Conservation (phyloP, 331 rosid species). For the Prunus yedoensis region DNA sequence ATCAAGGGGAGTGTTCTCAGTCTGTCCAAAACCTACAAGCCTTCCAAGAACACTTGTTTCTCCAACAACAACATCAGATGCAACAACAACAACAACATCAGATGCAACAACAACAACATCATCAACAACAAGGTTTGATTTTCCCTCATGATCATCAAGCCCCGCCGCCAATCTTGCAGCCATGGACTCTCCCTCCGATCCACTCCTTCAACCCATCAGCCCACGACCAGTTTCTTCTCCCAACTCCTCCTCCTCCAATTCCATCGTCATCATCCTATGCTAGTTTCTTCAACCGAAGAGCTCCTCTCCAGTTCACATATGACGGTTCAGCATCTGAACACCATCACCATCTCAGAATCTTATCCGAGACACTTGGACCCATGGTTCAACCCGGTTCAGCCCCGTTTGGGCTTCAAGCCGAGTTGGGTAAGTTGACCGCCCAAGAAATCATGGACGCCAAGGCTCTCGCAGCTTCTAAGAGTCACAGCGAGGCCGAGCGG, state of each 20-base stretch:
- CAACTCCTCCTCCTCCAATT: constrained; percentile 52
- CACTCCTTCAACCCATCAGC: constrained; percentile 32
- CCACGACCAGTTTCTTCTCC: constrained; percentile 54
- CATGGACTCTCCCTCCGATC: constrained; percentile 74
- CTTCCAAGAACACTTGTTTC: constrained; percentile 62
- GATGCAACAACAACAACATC: constrained; percentile 43
- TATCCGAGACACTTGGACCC: constrained; percentile 77
- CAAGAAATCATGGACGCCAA: constrained; percentile 96
- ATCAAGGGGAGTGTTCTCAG: constrained; percentile 79
- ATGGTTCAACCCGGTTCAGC: constrained; percentile 60
- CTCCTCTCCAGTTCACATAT: constrained; percentile 67
- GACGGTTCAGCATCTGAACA: constrained; percentile 71
- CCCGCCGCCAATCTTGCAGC: constrained; percentile 49
- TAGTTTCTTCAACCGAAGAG: constrained; percentile 48
- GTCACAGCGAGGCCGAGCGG: constrained; percentile 94
- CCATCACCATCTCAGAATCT: constrained; percentile 66
- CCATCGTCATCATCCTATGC: constrained; percentile 55
- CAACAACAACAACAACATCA: constrained; percentile 37
- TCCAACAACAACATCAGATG: constrained; percentile 58
- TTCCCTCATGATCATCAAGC: constrained; percentile 42
- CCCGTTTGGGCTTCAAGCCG: constrained; percentile 82
- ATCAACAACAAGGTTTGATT: constrained; percentile 38
- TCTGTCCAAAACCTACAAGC: constrained; percentile 47
- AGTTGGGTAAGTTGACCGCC: constrained; percentile 80
- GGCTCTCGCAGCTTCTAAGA: constrained; percentile 91